phyloP scores from a whole-genome alignment of 768 basidiomycete genomes.

The Rhodotorula toruloides region DNA sequence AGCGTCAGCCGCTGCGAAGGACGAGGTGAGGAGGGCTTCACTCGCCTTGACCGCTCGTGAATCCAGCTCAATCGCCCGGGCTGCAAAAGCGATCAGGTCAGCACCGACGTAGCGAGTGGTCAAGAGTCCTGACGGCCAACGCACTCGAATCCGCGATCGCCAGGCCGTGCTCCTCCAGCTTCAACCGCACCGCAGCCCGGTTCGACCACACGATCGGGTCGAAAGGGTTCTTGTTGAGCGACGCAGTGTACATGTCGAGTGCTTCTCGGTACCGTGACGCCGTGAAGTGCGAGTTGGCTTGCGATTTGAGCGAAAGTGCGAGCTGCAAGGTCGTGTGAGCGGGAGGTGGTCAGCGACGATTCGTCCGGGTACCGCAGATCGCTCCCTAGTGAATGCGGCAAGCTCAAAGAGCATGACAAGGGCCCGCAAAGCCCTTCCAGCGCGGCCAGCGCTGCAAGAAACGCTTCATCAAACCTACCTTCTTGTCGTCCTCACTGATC shows the following conservation, averaged over 20 bases:
- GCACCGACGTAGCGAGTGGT: not conserved
- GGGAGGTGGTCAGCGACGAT: not conserved
- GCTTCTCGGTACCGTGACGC: conserved; percentile 73
- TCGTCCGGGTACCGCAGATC: not conserved
- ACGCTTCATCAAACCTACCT: conserved; percentile 15
- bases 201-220: conserved; percentile 93
- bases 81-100: conserved; percentile 47
- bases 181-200: conserved; percentile 85
- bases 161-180: conserved; percentile 86
- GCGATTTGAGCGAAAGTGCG: conserved; percentile 57
- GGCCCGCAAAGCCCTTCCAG: no score
- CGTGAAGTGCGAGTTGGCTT: conserved; percentile 83
- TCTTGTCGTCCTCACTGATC: conserved; percentile 28
- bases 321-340: conserved; percentile 13
- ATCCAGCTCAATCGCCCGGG: conserved; percentile 79
- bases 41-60: conserved; percentile 74
- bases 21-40: no score
- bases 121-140: conserved; percentile 44
- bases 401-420: not conserved
- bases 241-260: conserved; percentile 70
- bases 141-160: conserved; percentile 79
- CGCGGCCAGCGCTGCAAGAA: no score
- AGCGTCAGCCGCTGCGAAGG: conserved; percentile 64
- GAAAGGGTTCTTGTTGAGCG: conserved; percentile 78
- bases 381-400: no score